Evolutionary conservation across 345 rosid species (phyloP).

Genomic region (Eucalyptus sp.): DNA sequence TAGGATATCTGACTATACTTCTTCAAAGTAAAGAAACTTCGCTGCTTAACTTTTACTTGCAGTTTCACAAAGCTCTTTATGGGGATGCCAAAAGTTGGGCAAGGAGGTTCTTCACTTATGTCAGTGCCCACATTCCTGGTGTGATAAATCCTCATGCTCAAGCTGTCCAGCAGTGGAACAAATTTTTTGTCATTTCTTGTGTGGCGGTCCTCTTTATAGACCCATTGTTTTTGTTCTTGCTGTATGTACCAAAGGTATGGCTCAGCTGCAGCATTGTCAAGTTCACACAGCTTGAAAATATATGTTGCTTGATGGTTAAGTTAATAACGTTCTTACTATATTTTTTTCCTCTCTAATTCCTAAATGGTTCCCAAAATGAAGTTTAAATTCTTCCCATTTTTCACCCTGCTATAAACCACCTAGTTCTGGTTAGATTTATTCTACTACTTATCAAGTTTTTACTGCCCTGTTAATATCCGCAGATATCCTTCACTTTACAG

Average conservation of each 20-base stretch:
- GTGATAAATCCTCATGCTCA: slow-evolving; percentile 62
- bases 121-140: slow-evolving; percentile 28
- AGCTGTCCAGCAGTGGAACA: slow-evolving; percentile 51
- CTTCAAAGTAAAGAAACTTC: not conserved
- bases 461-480: not conserved
- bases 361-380: not conserved
- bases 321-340: not conserved
- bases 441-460: not conserved
- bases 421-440: not conserved
- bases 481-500: not conserved
- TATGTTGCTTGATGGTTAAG: too few species aligned
- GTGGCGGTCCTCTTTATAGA: too few species aligned
- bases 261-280: too few species aligned
- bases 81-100: slow-evolving; percentile 87
- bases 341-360: not conserved
- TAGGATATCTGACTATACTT: not conserved
- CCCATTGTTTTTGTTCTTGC: too few species aligned
- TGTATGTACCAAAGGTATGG: too few species aligned
- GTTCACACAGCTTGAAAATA: too few species aligned
- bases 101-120: slow-evolving; percentile 23
- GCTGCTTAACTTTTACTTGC: not conserved
- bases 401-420: not conserved
- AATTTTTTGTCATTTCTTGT: not conserved
- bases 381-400: not conserved
- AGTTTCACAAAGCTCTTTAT: slow-evolving; percentile 53